Base-by-base conservation (phyloP, 441 rosid species). In the Populus hybrid region DNA sequence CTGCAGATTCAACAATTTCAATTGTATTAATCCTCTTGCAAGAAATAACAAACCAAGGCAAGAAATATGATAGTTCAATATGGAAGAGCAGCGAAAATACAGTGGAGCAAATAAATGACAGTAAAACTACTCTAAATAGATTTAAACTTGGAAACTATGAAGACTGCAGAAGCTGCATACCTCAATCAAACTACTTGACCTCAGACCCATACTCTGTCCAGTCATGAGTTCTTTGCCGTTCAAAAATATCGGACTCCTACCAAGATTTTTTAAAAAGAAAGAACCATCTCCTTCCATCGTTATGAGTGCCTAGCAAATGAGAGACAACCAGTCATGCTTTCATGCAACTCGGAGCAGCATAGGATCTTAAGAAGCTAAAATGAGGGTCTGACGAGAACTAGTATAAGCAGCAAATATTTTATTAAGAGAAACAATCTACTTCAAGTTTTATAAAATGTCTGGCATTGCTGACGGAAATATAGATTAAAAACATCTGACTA, bases 261-360 rank as follows among this genome's bases (percentile, higher is more conserved):
- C 94, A 35, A 94, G 90, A 85, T 94, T 94, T 89, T 85, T 91
- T 77, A 93, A 73, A 79, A 81, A 71, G 86, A 94, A 91, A 59
- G 91, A 90, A 75, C 97, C 97, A 74, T 89, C 83, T 72, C 80
- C 75, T 77, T 90, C 93, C 88, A 94, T 82, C 87, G 84, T 94
- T 77, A 94, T 85, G 74, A 91, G 78, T 50, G 98, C 98, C 97
- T 93, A 67, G 78, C 81, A 59, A 78, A 73, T 75, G 46, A 59
- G 66, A 14, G 65, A 77, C 14, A 18, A 21, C 40, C 53, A n/a
- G 69, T 82, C 75, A 77, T 74, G 67, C 78, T 75, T 46, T 42
- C 32, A 71, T 32, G 70, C 69, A 67, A 81, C 46, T 64, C 16
- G 34, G 50, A 42, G 50, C 50, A 40, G 30, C 74, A 63, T 32